Evolutionary conservation across 2,329 filamentous ascomycete genomes (phyloP), one percentile per base, ranked within the genome.

Genomic region (Stachybotrys echinatus): DNA sequence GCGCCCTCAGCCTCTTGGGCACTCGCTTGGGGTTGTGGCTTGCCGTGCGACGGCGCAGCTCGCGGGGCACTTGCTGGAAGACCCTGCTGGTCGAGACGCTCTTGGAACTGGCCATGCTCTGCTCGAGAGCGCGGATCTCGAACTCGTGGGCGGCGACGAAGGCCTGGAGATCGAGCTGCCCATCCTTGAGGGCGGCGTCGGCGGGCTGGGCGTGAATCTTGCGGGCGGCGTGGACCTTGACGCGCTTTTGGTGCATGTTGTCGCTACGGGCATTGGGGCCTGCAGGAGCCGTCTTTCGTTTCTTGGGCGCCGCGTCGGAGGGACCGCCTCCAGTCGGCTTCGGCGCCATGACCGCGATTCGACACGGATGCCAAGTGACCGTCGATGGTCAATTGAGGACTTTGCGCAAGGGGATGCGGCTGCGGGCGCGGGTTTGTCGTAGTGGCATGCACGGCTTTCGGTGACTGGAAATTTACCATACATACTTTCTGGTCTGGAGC

Each of bases 11-110:
- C 54, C 90, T 75, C 63, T 85, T 87, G 3, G 94, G 94, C 17
- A 99, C 86, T 54, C 87, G 82, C 70, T 92, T 95, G 34, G 88
- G 88, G 77, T 99, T 96, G 70, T 99, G 94, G 66, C 91, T 96
- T 19, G 92, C 94, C 0, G 92, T 96, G 59, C 94, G 80, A 55
- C 94, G 79, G 56, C 94, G 79, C 79, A 99, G 73, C 46, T 86
- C 84, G 57, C 90, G 82, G 2, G 94, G 94, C 5, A 99, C 88
- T 58, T 89, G 83, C 67, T 99, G 94, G 62, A 97, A 97, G 14
- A 92, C 92, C 47, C 92, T 80, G 50, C 82, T 84, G 42, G 80
- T 74, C 48, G 74, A 71, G 38, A 74, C 71, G 5, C 71, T 70
- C 65, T 88, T 92, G 44, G 89, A 87, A 34, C 81, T 83, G 49